Percentiles rank a stretch among this genome's conserved stretches.
Evolutionary conservation across 495 filamentous ascomycete genomes (phyloP).

Genomic region (Penicillium ochrochloron): DNA sequence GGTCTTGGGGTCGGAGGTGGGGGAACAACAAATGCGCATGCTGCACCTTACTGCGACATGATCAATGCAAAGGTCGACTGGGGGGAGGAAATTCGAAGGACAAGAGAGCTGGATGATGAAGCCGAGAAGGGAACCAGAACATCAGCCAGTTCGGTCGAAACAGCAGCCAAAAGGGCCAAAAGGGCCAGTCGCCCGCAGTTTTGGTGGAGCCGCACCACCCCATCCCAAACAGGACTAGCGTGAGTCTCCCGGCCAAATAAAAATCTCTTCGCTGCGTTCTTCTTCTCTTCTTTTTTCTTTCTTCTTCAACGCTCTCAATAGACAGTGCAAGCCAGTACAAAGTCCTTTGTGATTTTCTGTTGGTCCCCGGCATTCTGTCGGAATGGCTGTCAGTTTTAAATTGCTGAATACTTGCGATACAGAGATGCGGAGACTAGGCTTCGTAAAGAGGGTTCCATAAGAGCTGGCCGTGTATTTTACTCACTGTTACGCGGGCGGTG

Average conservation of each 20-base stretch:
- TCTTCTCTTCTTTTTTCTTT: slow-evolving; percentile 40
- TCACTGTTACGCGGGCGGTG: slow-evolving; percentile 78
- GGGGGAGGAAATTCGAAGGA: slow-evolving; percentile 2
- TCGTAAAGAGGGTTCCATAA: slow-evolving; percentile 76
- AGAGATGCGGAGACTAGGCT: slow-evolving; percentile 73
- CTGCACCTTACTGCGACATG: slow-evolving; percentile 26
- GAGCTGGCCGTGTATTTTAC: slow-evolving; percentile 81
- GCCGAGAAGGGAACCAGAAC: slow-evolving; percentile 9
- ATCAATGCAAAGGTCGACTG: slow-evolving; percentile 14
- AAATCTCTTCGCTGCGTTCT: slow-evolving; percentile 34
- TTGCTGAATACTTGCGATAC: slow-evolving; percentile 80
- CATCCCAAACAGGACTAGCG: slow-evolving; percentile 43
- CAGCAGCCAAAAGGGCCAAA: slow-evolving; percentile 1
- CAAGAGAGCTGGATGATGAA: slow-evolving; percentile 3
- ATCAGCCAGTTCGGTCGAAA: neutral
- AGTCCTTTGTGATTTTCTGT: slow-evolving; percentile 49
- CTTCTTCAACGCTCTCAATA: slow-evolving; percentile 74
- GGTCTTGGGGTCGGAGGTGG: slow-evolving; percentile 17
- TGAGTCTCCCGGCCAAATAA: slow-evolving; percentile 26
- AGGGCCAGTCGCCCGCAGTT: slow-evolving; percentile 19
- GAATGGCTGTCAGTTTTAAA: slow-evolving; percentile 54
- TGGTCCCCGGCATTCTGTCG: slow-evolving; percentile 71
- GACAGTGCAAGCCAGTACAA: slow-evolving; percentile 85
- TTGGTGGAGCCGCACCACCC: slow-evolving; percentile 15
- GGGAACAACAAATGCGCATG: slow-evolving; percentile 23